Conservation (phyloP, 2,329 filamentous ascomycete species). For the Xylaria sp. region DNA sequence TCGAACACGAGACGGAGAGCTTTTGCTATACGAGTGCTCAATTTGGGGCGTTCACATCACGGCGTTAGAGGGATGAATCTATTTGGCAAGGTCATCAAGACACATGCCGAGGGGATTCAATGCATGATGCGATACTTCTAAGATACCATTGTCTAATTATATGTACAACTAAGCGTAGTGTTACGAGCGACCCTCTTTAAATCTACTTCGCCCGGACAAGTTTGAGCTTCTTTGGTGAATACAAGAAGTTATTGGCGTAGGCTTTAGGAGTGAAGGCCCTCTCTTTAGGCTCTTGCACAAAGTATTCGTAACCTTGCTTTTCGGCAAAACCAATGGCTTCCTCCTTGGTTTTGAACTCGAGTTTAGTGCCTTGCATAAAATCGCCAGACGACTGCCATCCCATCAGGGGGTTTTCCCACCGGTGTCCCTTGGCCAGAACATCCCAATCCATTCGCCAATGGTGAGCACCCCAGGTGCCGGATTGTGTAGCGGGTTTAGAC, state of each 20-base stretch:
- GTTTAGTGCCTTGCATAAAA: slow-evolving; percentile 90
- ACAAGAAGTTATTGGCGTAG: slow-evolving; percentile 96
- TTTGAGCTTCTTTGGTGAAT: slow-evolving; percentile 87
- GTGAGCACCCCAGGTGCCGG: slow-evolving; percentile 83
- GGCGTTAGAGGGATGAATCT: not conserved
- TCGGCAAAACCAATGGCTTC: slow-evolving; percentile 95
- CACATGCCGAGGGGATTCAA: not conserved
- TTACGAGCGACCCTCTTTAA: slow-evolving; percentile 8
- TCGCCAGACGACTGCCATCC: slow-evolving; percentile 98
- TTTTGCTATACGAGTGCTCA: not conserved
- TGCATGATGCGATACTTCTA: slow-evolving; percentile 22
- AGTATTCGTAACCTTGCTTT: slow-evolving; percentile 99
- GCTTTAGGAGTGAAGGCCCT: slow-evolving; percentile 89
- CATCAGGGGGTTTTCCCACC: slow-evolving; percentile 99
- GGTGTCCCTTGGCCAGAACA: slow-evolving; percentile 86
- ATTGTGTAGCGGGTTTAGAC: slow-evolving; percentile 94
- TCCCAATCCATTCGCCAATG: slow-evolving; percentile 99
- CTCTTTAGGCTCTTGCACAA: slow-evolving; percentile 94
- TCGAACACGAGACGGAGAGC: not conserved
- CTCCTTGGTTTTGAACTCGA: slow-evolving; percentile 93
- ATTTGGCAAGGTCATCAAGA: not conserved
- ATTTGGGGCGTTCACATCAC: not conserved
- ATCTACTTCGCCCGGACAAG: slow-evolving; percentile 80
- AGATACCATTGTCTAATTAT: slow-evolving; percentile 39
- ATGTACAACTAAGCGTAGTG: slow-evolving; percentile 35